These are phyloP conservation scores for Alternaria hordeiaustralica DNA, from an alignment of 2,329 filamentous ascomycete genomes.

Conservation along the genomic window DNA sequence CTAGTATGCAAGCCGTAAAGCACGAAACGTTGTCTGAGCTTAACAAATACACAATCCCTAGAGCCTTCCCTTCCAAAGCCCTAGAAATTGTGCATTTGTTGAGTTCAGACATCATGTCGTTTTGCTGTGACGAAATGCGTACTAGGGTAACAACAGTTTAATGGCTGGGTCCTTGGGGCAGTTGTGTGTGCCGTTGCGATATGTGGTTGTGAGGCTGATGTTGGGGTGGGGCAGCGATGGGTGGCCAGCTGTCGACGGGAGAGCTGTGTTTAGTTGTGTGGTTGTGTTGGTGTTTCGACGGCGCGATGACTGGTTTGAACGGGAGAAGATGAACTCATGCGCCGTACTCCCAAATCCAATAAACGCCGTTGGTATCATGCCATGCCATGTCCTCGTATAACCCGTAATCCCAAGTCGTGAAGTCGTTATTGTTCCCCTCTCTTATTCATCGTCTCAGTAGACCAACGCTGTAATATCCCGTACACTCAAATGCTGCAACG, in stretches of 20 bases:
- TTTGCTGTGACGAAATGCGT: not conserved
- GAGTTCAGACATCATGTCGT: not conserved
- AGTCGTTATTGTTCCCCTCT: too few species aligned
- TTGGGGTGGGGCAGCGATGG: not conserved
- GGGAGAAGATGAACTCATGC: not conserved
- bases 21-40: not conserved
- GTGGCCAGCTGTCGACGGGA: not conserved
- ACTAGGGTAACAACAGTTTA: not conserved
- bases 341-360: not conserved
- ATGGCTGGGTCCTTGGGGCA: not conserved
- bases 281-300: not conserved
- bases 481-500: slow-evolving; percentile 19
- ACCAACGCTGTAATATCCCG: slow-evolving; percentile 19
- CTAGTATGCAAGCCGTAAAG: not conserved
- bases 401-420: too few species aligned
- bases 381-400: too few species aligned
- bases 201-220: not conserved
- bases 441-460: too few species aligned
- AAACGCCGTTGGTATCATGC: not conserved
- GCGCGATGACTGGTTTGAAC: not conserved
- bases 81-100: not conserved
- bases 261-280: not conserved
- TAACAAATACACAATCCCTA: not conserved
- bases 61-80: not conserved
- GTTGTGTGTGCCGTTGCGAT: not conserved